Evolutionary conservation across 2,329 filamentous ascomycete species (phyloP).

Genomic region (Harringtonia aguacate): DNA sequence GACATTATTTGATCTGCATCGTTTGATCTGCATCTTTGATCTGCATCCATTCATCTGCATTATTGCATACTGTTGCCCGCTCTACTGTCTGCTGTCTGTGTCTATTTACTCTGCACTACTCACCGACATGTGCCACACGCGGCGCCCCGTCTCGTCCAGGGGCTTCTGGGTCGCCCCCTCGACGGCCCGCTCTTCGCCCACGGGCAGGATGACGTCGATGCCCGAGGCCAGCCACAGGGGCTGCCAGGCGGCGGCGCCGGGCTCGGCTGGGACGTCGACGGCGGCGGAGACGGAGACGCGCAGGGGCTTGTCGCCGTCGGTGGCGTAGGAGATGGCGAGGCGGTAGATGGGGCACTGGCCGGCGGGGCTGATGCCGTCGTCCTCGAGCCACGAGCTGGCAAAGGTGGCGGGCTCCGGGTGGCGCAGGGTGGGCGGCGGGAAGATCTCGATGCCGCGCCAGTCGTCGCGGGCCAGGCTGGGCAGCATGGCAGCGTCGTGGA

Average conservation of each 20-base stretch:
- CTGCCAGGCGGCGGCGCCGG: conserved; percentile 14
- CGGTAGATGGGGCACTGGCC: conserved; percentile 16
- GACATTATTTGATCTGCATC: too few species aligned
- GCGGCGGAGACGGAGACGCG: conserved; percentile 9
- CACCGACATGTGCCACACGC: conserved; percentile 7
- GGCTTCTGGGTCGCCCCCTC: conserved; percentile 8
- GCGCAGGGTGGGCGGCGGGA: conserved; percentile 18
- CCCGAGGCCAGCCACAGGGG: conserved; percentile 18
- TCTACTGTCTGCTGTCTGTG: too few species aligned
- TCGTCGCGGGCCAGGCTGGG: conserved; percentile 19
- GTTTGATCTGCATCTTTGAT: too few species aligned
- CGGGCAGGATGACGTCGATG: conserved; percentile 18
- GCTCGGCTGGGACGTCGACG: conserved; percentile 1
- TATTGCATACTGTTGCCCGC: too few species aligned
- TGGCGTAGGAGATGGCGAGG: conserved; percentile 14
- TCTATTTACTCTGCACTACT: too few species aligned
- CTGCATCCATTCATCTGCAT: too few species aligned
- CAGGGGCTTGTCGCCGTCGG: conserved; percentile 9
- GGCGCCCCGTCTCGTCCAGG: conserved; percentile 9
- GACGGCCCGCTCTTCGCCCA: conserved; percentile 20
- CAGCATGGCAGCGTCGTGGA: conserved; percentile 17
- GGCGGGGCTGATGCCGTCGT: conserved; percentile 18
- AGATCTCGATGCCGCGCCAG: conserved; percentile 23
- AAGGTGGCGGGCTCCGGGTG: conserved; percentile 9
- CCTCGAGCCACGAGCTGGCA: conserved; percentile 19